A percentile compares a stretch with the other conserved stretches of the same genome.
These are phyloP conservation scores for Teratosphaeria destructans DNA, from an alignment of 2,329 filamentous ascomycete species.

Conservation along the genomic window DNA sequence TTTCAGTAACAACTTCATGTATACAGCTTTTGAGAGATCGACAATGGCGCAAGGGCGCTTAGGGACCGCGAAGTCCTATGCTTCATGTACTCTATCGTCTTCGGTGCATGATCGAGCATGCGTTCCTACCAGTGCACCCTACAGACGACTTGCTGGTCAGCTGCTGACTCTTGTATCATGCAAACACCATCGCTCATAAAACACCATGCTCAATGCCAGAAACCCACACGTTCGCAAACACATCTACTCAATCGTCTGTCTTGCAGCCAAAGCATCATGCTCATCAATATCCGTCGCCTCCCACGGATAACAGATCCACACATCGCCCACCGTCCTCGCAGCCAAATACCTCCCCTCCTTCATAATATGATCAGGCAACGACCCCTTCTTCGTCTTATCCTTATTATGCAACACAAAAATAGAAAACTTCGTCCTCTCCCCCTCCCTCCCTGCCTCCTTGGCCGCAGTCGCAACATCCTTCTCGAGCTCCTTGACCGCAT, in stretches of 20 bases:
- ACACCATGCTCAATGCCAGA: neutral
- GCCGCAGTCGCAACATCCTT: constrained; percentile 85
- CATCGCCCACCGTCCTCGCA: constrained; percentile 78
- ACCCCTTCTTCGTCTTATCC: constrained; percentile 90
- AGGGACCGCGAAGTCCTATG: neutral
- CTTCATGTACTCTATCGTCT: neutral
- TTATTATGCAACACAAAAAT: constrained; percentile 99
- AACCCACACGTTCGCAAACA: neutral
- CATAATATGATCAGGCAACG: constrained; percentile 68
- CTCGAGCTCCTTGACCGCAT: constrained; percentile 82
- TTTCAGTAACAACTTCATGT: too few species aligned
- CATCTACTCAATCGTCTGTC: constrained; percentile 13
- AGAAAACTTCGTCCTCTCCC: constrained; percentile 73
- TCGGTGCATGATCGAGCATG: neutral
- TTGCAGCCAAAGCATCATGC: constrained; percentile 61
- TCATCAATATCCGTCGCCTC: constrained; percentile 91
- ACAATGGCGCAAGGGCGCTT: too few species aligned
- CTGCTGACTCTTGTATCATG: neutral
- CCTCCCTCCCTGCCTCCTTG: constrained; percentile 56
- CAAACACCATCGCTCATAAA: neutral
- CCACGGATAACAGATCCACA: constrained; percentile 99
- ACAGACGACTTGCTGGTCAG: neutral
- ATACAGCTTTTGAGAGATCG: too few species aligned
- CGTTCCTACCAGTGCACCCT: too few species aligned
- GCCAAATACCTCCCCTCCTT: constrained; percentile 66